Evolutionary conservation across 441 rosid species (phyloP).

Genomic region (Bruguiera hainesii): DNA sequence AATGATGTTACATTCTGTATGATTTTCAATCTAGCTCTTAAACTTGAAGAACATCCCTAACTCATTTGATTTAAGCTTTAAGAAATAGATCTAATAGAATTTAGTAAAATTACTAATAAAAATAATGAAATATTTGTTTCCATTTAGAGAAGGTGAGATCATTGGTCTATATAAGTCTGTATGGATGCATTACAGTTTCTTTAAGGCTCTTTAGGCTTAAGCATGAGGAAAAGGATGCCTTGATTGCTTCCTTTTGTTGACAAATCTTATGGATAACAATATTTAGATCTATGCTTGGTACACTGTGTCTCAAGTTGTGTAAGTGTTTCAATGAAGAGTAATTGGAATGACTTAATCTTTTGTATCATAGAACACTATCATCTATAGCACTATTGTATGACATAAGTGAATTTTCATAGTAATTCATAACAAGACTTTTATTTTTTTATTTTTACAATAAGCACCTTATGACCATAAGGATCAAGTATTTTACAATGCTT

Average conservation of each 20-base stretch:
- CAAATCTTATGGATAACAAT: background rate
- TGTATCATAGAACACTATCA: background rate
- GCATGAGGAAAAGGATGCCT: background rate
- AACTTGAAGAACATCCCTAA: background rate
- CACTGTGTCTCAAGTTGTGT: rapidly evolving
- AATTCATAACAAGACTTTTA: background rate
- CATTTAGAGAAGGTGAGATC: background rate
- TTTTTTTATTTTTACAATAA: background rate
- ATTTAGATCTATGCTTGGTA: background rate
- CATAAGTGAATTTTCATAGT: background rate
- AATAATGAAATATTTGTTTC: background rate
- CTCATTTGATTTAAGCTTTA: background rate
- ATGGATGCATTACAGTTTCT: background rate
- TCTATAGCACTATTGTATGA: background rate
- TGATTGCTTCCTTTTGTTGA: background rate
- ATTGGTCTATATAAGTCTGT: background rate
- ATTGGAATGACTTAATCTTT: background rate
- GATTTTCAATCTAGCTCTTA: background rate
- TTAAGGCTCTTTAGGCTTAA: background rate
- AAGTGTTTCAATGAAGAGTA: too few species aligned
- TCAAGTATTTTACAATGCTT: background rate
- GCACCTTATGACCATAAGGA: background rate
- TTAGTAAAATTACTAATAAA: background rate
- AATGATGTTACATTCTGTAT: background rate
- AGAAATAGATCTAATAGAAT: background rate